Evolutionary conservation across 345 rosid genomes (phyloP).

Genomic region (Arabidopsis arenosa): DNA sequence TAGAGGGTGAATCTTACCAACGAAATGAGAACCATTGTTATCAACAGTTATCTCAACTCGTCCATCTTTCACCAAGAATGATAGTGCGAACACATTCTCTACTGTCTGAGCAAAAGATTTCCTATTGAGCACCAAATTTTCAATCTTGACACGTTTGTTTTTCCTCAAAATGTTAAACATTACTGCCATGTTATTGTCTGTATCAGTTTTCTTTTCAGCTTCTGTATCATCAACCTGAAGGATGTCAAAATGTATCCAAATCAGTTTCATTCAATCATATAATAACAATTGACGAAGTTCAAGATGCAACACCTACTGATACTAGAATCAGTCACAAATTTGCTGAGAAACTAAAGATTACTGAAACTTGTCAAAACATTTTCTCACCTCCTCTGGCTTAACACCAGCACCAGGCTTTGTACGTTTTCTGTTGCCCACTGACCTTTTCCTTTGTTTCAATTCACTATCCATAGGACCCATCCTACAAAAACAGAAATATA

Average conservation of each 20-base stretch:
- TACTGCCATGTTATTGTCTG: conserved; percentile 67
- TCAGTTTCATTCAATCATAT: conserved; percentile 6
- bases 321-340: conserved; percentile 6
- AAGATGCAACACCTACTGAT: not conserved
- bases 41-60: conserved; percentile 63
- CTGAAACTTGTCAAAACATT: conserved; percentile 14
- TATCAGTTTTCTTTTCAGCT: conserved; percentile 66
- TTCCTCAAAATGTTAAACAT: conserved; percentile 72
- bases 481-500: conserved; percentile 44
- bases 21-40: conserved; percentile 63
- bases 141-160: conserved; percentile 60
- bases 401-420: conserved; percentile 53
- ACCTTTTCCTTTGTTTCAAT: conserved; percentile 60
- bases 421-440: conserved; percentile 46
- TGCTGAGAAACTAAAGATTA: not conserved
- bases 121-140: conserved; percentile 69
- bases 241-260: not conserved
- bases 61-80: conserved; percentile 89
- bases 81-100: conserved; percentile 85
- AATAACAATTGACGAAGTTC: not conserved
- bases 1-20: conserved; percentile 50
- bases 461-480: conserved; percentile 76
- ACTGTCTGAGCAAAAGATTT: conserved; percentile 82
- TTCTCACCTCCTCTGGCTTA: conserved; percentile 72
- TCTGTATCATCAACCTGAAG: conserved; percentile 58